phyloP scores from a whole-genome alignment of 192 early-diverging fungal genomes.

The Rhizophagus prolifer region DNA sequence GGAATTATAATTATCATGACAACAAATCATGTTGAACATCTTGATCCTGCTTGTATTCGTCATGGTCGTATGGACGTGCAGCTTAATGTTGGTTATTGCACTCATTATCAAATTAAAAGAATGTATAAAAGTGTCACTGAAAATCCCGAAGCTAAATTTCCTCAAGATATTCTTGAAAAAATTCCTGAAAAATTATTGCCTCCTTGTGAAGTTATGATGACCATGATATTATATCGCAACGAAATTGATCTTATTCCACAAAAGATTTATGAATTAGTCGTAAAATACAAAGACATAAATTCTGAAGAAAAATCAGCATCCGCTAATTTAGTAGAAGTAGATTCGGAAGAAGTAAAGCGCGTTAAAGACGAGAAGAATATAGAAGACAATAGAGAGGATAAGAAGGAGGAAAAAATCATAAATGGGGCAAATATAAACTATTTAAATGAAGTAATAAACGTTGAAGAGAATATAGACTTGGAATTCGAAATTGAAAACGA shows the following conservation, averaged over 20 bases:
- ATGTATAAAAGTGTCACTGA: slow-evolving; percentile 37
- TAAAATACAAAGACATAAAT: neutral
- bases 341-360: no score
- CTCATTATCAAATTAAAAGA: slow-evolving; percentile 55
- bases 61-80: slow-evolving; percentile 63
- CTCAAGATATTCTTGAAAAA: neutral
- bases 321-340: neutral
- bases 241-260: slow-evolving; percentile 27
- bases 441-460: no score
- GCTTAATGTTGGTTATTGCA: slow-evolving; percentile 55
- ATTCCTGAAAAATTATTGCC: slow-evolving; percentile 2
- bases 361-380: no score
- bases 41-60: slow-evolving; percentile 62
- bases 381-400: no score
- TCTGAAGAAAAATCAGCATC: neutral
- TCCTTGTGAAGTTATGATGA: neutral
- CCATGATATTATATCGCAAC: slow-evolving; percentile 52
- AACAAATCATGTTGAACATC: slow-evolving; percentile 56
- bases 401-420: no score
- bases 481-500: neutral
- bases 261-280: slow-evolving; percentile 29
- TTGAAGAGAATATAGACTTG: neutral
- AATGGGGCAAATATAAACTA: no score
- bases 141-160: neutral
- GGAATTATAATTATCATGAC: slow-evolving; percentile 66